Percentiles rank a stretch among this genome's conserved stretches.
These are phyloP conservation scores for Ascochyta viciae-villosae DNA, from an alignment of 2,329 filamentous ascomycete genomes.

Conservation along the genomic window DNA sequence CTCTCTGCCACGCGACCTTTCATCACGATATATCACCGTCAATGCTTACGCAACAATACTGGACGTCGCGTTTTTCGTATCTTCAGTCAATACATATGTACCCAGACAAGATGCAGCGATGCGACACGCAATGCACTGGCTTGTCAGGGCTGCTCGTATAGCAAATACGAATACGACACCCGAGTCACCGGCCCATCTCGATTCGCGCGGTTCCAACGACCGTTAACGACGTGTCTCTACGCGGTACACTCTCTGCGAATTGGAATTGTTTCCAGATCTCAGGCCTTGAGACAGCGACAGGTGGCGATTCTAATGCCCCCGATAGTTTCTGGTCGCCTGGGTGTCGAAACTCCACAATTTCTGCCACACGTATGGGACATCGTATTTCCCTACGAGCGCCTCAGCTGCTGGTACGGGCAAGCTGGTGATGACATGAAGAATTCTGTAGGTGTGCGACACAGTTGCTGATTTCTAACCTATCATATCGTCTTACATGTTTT, in stretches of 20 bases:
- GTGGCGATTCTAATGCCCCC: not conserved
- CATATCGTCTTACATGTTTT: too few species aligned
- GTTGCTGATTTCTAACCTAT: too few species aligned
- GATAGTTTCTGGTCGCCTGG: not conserved
- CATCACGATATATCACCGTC: too few species aligned
- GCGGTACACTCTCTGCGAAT: not conserved
- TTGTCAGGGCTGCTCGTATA: too few species aligned
- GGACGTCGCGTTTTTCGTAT: too few species aligned
- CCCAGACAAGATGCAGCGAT: too few species aligned
- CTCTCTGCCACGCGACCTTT: not conserved
- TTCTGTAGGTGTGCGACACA: too few species aligned
- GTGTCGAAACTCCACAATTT: not conserved
- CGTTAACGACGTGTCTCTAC: not conserved
- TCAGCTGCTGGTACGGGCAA: not conserved
- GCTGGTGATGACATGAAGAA: not conserved
- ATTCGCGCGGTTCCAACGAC: not conserved
- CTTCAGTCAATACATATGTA: too few species aligned
- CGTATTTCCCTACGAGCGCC: not conserved
- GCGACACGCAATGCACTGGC: too few species aligned
- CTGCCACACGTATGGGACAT: not conserved
- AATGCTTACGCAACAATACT: too few species aligned
- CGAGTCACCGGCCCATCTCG: not conserved
- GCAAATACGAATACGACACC: too few species aligned
- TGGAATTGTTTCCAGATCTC: not conserved
- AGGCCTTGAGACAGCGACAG: not conserved